Conservation (phyloP, 805 yeast species). For the Kodamaea nitidulidarum region DNA sequence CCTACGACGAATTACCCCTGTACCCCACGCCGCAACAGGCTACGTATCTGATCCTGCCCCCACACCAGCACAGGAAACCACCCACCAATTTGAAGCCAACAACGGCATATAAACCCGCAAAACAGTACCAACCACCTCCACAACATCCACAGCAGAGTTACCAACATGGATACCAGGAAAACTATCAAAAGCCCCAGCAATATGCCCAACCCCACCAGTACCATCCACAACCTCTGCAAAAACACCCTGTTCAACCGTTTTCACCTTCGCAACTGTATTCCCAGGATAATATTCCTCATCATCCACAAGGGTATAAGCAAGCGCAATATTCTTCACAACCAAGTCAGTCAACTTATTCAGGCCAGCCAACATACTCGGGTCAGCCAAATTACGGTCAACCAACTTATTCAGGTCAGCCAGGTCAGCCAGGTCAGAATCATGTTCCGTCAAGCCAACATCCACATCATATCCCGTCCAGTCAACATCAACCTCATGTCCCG, state of each 20-base stretch:
- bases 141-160: conserved; percentile 1
- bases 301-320: conserved; percentile 1
- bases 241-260: conserved; percentile 10
- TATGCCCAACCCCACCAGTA: conserved; percentile 6
- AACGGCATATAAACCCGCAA: conserved; percentile 8
- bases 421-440: no score
- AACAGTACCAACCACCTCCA: conserved; percentile 7
- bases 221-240: conserved; percentile 2
- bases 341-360: no score
- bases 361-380: no score
- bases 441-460: no score
- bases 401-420: no score
- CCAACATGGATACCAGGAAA: neutral
- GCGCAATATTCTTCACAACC: neutral
- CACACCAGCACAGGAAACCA: conserved; percentile 3
- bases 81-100: conserved; percentile 10
- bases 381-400: no score
- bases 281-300: neutral
- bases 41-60: conserved; percentile 24
- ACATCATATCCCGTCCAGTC: conserved; percentile 1
- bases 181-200: conserved; percentile 7
- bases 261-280: conserved; percentile 9
- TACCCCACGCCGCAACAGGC: conserved; percentile 47
- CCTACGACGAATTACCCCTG: conserved; percentile 38
- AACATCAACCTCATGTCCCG: no score